Base-by-base conservation (phyloP, 495 filamentous ascomycete species). In the Xylaria curta region DNA sequence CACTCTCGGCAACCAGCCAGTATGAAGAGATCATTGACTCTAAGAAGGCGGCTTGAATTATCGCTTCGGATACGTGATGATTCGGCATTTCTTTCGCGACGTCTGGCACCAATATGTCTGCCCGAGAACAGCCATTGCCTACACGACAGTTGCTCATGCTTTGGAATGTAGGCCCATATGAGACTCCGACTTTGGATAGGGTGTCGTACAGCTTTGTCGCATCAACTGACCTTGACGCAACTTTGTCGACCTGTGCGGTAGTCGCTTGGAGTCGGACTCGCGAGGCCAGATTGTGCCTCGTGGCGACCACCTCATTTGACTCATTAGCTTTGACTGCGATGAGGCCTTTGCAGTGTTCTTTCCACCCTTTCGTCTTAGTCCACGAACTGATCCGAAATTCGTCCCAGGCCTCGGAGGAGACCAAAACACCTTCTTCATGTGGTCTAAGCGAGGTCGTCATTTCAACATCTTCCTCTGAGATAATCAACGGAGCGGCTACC, bases 41-140 rank as follows among this genome's bases (percentile, higher is more conserved):
- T 15, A 89, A 76, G 21, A 87, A 85, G 0, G 86, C 81, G 5
- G 87, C 87, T 49, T 89, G 87, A 8, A 88, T 76, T 36, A 87
- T 73, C 31, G 77, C 79, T 38, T 82, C 78, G 0, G 80, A 82
- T 56, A 89, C 74, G 53, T 82, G 77, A 46, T 80, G 77, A 51
- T 82, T 78, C 0, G 87, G 87, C 87, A 89, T 89, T 56, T 81
- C 80, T 62, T 83, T 79, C 12, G 83, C 82, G 1, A 88, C 81
- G 71, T 89, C 85, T 8, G 85, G 82, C n/a, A 85, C 79, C 9
- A 76, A 42, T 1, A 89, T 70, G 3, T 79, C 82, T 3, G 82
- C 88, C 21, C 82, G 79, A 64, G 74, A 79, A 60, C 64, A 83
- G 44, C 70, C 81, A 73, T 61, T 78, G 56, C 79, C 76, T 64